These are phyloP conservation scores for Lithospermum erythrorhizon DNA, from an alignment of 257 asterid genomes.

Conservation along the genomic window DNA sequence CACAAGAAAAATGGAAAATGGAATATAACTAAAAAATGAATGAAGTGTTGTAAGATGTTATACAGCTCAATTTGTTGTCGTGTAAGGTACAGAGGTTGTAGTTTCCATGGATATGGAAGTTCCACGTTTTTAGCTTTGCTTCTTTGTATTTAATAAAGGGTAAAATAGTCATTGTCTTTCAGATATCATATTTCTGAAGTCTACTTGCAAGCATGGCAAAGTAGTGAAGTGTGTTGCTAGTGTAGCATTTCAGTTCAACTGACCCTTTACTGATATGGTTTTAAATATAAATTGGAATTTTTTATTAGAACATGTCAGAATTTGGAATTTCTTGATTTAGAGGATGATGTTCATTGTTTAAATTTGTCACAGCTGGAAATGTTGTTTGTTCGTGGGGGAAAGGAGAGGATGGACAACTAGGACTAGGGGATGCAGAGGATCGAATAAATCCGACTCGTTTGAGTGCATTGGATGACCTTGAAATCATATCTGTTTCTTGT, in stretches of 20 bases:
- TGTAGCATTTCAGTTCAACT: no score
- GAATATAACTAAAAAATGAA: no score
- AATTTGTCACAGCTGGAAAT: constrained; percentile 53
- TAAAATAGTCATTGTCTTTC: neutral
- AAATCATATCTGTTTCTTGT: no score
- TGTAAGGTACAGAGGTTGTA: neutral
- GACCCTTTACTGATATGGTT: no score
- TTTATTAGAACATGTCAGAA: neutral
- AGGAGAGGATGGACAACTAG: no score
- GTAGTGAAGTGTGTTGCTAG: no score
- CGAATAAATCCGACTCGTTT: no score
- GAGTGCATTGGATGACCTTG: no score
- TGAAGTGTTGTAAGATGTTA: neutral
- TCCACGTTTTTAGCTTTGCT: neutral
- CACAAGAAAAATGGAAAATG: no score
- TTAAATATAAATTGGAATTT: neutral
- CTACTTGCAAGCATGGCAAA: no score
- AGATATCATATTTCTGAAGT: no score
- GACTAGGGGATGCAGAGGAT: no score
- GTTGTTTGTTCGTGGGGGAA: constrained; percentile 2
- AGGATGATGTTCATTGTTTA: neutral
- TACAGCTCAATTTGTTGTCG: neutral
- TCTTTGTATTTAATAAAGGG: neutral
- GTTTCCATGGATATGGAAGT: neutral
- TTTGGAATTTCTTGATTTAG: neutral